Base-by-base conservation (phyloP, 2,329 filamentous ascomycete species). In the Helotiales sp. region DNA sequence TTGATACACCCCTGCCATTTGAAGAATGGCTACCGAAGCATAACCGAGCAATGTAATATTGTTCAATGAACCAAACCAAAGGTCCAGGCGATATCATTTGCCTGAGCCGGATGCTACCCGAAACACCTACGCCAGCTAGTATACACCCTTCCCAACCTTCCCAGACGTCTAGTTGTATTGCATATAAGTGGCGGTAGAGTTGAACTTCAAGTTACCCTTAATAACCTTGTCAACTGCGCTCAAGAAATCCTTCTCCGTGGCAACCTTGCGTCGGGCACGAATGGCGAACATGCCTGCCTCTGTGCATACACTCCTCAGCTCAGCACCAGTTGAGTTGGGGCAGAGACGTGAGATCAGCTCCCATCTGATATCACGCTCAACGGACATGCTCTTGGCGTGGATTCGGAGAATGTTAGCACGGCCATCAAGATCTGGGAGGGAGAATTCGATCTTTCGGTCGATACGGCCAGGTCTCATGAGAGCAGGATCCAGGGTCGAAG, bases 201-300 rank as follows among this genome's bases (percentile, higher is more conserved):
- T 98, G 86, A 99, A 99, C 88, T 99, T 99, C 79, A 97, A 85
- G 82, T 98, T 97, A 75, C 92, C 94, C 87, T 97, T 97, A 84
- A 98, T 98, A 71, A 99, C 96, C 89, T 99, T 99, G 85, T 99
- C 96, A 69, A 99, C 96, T 2, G 96, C 95, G 66, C 93, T 94
- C 75, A 99, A 83, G 82, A 99, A 99, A 82, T 99, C 96, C 87
- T 99, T 98, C 86, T 99, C 96, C 1, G 94, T 95, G 0, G 96
- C 96, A 17, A 99, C 93, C 91, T 99, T 99, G 82, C 96, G 90
- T 79, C 96, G 85, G 43, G 93, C 93, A 55, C 96, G 89, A 72
- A 99, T 97, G 68, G 96, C 96, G 78, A 97, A 99, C 95, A 99
- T 98, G 73, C 96, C 96, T 1, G 96, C 95, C 82, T 99, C 96